Conservation (phyloP, 148 eudicot genomes). For the Rhododendron simsii region DNA sequence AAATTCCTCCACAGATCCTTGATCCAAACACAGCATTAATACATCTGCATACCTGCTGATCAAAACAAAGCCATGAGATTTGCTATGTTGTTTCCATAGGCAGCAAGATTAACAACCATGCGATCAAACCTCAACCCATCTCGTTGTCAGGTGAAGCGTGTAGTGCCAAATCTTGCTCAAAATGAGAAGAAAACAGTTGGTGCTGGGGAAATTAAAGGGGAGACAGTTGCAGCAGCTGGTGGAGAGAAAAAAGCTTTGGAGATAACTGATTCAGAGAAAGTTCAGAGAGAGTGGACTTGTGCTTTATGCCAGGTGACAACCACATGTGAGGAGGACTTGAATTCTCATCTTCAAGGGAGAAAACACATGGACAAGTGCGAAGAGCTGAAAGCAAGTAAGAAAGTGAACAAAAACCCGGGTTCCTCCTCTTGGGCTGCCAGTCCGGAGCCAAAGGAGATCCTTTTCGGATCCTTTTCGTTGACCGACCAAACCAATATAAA, state of each 20-base stretch:
- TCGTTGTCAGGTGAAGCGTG: not conserved
- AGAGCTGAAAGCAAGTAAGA: slow-evolving; percentile 4
- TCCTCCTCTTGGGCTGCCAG: not conserved
- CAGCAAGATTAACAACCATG: not conserved
- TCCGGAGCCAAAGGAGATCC: not conserved
- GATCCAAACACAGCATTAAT: not conserved
- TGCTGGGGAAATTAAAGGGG: not conserved
- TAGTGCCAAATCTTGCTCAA: not conserved
- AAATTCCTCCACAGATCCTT: not conserved
- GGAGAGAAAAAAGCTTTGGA: not conserved
- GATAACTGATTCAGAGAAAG: not conserved
- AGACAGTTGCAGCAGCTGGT: not conserved
- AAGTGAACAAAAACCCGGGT: not conserved
- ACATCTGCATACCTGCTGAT: not conserved
- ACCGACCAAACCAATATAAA: too few relatives aligned
- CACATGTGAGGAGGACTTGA: not conserved
- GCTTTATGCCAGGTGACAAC: slow-evolving; percentile 14
- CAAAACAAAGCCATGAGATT: not conserved
- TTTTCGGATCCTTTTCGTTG: too few relatives aligned
- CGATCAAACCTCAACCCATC: not conserved
- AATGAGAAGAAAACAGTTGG: not conserved
- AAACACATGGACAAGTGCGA: slow-evolving; percentile 10
- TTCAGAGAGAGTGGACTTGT: slow-evolving; percentile 25
- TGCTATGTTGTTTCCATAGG: not conserved
- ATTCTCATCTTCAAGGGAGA: slow-evolving; percentile 20